Evolutionary conservation across 768 basidiomycete species (phyloP).

Genomic region (Rhodosporidiobolus sp.): DNA sequence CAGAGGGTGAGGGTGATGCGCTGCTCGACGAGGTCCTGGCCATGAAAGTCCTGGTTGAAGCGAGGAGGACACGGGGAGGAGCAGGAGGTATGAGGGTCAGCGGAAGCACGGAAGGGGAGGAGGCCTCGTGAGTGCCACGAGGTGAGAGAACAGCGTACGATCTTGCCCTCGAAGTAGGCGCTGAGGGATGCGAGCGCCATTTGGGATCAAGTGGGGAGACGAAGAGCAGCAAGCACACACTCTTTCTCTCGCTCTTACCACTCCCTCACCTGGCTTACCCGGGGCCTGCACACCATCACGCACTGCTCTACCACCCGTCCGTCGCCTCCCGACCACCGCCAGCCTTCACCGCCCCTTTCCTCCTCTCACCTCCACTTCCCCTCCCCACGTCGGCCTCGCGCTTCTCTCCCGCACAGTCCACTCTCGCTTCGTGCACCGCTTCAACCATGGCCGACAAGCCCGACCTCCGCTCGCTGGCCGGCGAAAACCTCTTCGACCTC

Average conservation of each 20-base stretch:
- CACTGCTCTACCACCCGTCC: too few species aligned
- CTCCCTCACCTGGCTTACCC: too few species aligned
- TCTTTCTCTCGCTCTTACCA: too few species aligned
- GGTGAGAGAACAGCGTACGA: neutral
- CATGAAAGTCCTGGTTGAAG: conserved; percentile 22
- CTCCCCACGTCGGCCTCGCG: too few species aligned
- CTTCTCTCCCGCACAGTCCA: too few species aligned
- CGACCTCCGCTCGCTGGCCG: conserved; percentile 48
- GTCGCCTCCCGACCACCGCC: too few species aligned
- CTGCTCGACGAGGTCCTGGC: conserved; percentile 29
- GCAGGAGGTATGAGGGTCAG: neutral
- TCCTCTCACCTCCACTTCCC: too few species aligned
- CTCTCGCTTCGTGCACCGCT: neutral
- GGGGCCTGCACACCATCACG: too few species aligned
- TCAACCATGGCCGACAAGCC: conserved; percentile 7
- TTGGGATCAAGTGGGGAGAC: too few species aligned
- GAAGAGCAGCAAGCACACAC: too few species aligned
- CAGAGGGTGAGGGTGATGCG: conserved; percentile 8
- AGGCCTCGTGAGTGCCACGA: neutral
- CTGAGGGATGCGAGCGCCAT: neutral
- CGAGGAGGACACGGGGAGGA: too few species aligned
- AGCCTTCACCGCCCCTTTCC: too few species aligned
- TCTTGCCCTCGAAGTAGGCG: conserved; percentile 18
- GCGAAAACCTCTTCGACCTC: conserved; percentile 53
- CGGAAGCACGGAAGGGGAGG: neutral